phyloP scores from a whole-genome alignment of 2,329 filamentous ascomycete genomes.

The Colletotrichum musae region DNA sequence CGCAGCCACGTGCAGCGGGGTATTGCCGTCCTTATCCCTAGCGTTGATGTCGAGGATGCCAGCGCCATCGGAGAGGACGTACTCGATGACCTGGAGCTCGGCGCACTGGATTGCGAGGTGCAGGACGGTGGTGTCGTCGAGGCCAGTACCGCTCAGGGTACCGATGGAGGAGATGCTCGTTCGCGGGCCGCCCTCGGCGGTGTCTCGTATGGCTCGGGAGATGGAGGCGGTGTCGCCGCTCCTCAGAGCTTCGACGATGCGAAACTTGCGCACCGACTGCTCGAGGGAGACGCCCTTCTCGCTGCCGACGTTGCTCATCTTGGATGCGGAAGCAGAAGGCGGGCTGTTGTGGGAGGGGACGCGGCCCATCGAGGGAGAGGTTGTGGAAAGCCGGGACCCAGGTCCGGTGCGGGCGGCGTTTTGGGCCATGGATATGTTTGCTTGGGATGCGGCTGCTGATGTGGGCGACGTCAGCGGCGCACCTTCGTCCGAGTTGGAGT shows the following conservation, averaged over 20 bases:
- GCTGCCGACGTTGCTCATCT: constrained; percentile 42
- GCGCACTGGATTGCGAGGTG: constrained; percentile 97
- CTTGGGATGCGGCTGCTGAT: constrained; percentile 50
- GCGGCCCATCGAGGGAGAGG: constrained; percentile 58
- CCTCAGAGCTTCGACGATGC: constrained; percentile 91
- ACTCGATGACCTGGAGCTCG: constrained; percentile 92
- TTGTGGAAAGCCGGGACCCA: constrained; percentile 61
- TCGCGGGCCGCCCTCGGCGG: constrained; percentile 65
- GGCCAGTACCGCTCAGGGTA: constrained; percentile 56
- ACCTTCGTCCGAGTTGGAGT: constrained; percentile 63
- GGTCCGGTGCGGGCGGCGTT: constrained; percentile 58
- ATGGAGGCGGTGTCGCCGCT: constrained; percentile 93
- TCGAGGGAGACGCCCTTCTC: constrained; percentile 77
- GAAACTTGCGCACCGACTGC: constrained; percentile 94
- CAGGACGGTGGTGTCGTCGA: constrained; percentile 90
- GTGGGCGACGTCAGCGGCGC: constrained; percentile 52
- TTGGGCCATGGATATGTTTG: constrained; percentile 54
- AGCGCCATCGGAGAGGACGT: constrained; percentile 84
- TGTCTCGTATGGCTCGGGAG: constrained; percentile 85
- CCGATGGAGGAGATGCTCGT: constrained; percentile 70
- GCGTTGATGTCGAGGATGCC: constrained; percentile 85
- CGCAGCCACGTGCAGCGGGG: constrained; percentile 89
- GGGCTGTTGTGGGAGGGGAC: constrained; percentile 54
- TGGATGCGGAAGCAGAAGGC: constrained; percentile 36
- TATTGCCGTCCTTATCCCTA: constrained; percentile 94